These are phyloP conservation scores for Anthostomella pinea DNA, from an alignment of 2,329 filamentous ascomycete species.

Conservation along the genomic window DNA sequence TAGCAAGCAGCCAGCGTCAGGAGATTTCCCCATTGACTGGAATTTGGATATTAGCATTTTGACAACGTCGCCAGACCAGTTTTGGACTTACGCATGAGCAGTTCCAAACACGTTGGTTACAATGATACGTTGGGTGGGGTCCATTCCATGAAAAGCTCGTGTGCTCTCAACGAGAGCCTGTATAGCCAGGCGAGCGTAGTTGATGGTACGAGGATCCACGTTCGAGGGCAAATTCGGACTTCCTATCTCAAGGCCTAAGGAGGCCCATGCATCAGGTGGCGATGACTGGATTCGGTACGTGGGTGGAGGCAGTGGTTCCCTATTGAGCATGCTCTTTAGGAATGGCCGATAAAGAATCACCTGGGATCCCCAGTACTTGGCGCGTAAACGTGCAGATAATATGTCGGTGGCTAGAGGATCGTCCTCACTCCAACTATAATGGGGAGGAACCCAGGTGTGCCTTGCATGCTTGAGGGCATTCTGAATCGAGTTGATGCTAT, in stretches of 20 bases:
- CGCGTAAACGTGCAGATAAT: slow-evolving; percentile 77
- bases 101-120: slow-evolving; percentile 97
- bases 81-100: slow-evolving; percentile 78
- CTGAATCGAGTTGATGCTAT: slow-evolving; percentile 46
- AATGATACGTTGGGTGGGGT: slow-evolving; percentile 63
- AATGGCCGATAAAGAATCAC: slow-evolving; percentile 88
- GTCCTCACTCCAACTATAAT: slow-evolving; percentile 58
- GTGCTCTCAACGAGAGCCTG: slow-evolving; percentile 81
- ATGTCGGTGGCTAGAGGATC: slow-evolving; percentile 75
- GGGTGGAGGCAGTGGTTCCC: slow-evolving; percentile 19
- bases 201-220: slow-evolving; percentile 45
- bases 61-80: slow-evolving; percentile 47
- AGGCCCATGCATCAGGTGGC: slow-evolving; percentile 13
- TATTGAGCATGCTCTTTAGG: slow-evolving; percentile 53
- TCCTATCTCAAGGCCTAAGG: slow-evolving; percentile 11
- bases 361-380: slow-evolving; percentile 90
- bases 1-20: slow-evolving; percentile 84
- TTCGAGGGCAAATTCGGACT: slow-evolving; percentile 29
- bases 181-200: slow-evolving; percentile 61
- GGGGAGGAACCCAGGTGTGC: slow-evolving; percentile 46
- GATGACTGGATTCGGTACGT: slow-evolving; percentile 13
- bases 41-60: slow-evolving; percentile 4
- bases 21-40: slow-evolving; percentile 93
- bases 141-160: slow-evolving; percentile 68
- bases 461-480: slow-evolving; percentile 42